phyloP scores from a whole-genome alignment of 2,329 filamentous ascomycete genomes.

The Dendryphion nanum region DNA sequence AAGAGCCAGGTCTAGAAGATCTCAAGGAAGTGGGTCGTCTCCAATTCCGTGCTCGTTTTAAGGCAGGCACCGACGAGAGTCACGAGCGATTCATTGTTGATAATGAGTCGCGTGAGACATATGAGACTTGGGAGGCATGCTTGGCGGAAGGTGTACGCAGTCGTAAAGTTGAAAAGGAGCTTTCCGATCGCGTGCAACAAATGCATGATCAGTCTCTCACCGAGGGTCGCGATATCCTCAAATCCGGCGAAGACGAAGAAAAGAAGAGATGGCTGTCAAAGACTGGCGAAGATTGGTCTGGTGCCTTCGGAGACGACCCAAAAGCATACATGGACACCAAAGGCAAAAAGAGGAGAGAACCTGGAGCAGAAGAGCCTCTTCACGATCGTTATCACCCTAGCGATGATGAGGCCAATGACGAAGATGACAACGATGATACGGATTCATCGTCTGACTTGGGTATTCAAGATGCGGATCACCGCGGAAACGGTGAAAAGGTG shows the following conservation, averaged over 20 bases:
- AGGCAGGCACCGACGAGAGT: slow-evolving; percentile 83
- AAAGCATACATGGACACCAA: slow-evolving; percentile 55
- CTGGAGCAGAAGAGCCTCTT: slow-evolving; percentile 51
- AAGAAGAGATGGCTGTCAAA: slow-evolving; percentile 75
- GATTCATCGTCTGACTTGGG: slow-evolving; percentile 54
- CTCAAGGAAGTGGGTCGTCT: slow-evolving; percentile 79
- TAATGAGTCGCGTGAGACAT: slow-evolving; percentile 88
- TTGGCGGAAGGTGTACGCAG: slow-evolving; percentile 79
- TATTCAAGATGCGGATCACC: slow-evolving; percentile 54
- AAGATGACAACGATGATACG: slow-evolving; percentile 42
- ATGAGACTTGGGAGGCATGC: slow-evolving; percentile 92
- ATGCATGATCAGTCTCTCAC: slow-evolving; percentile 80
- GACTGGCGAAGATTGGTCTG: slow-evolving; percentile 81
- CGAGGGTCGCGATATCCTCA: slow-evolving; percentile 77
- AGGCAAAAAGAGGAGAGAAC: slow-evolving; percentile 56
- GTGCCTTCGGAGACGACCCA: slow-evolving; percentile 79
- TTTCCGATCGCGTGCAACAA: slow-evolving; percentile 69
- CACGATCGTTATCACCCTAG: slow-evolving; percentile 52
- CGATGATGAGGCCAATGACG: slow-evolving; percentile 42
- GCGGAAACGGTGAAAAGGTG: slow-evolving; percentile 21
- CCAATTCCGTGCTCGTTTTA: slow-evolving; percentile 78
- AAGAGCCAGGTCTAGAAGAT: slow-evolving; percentile 70
- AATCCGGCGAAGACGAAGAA: slow-evolving; percentile 68
- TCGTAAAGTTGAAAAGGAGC: slow-evolving; percentile 67
- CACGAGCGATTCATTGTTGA: slow-evolving; percentile 81